Percentiles rank a stretch among this genome's conserved stretches.
Conservation (phyloP, 352 stramenopile species). For the Phytopythium cucurbitacearum region DNA sequence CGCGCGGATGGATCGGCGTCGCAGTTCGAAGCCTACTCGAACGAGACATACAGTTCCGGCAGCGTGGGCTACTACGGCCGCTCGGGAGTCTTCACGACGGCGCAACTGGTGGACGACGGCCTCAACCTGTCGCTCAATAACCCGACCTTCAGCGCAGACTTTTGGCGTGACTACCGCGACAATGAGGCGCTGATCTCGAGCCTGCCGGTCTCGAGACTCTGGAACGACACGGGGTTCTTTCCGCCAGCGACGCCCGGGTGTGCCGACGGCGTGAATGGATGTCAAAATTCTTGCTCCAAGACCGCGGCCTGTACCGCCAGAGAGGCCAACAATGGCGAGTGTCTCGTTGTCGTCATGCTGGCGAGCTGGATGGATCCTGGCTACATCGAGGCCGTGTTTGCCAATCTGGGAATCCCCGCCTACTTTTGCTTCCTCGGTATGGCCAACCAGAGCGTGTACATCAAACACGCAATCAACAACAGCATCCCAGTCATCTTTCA, state of each 20-base stretch:
- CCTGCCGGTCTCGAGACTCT: slow-evolving; percentile 16
- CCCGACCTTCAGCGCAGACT: slow-evolving; percentile 32
- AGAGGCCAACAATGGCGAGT: slow-evolving; percentile 11
- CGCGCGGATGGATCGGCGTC: slow-evolving; percentile 6
- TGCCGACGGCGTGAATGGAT: slow-evolving; percentile 27
- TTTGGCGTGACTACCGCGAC: slow-evolving; percentile 40
- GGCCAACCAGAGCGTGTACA: slow-evolving; percentile 4
- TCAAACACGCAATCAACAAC: slow-evolving; percentile 3
- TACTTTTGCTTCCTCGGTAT: slow-evolving; percentile 33
- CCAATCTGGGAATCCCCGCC: slow-evolving; percentile 22
- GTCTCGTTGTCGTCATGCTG: slow-evolving; percentile 21
- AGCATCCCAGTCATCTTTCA: slow-evolving; percentile 12
- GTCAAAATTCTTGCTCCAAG: slow-evolving; percentile 30
- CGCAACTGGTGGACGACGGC: slow-evolving; percentile 26
- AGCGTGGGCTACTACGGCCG: slow-evolving; percentile 33
- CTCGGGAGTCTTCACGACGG: slow-evolving; percentile 34
- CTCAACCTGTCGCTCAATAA: slow-evolving; percentile 7
- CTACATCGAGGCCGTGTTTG: slow-evolving; percentile 18
- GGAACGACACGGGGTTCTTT: slow-evolving; percentile 20
- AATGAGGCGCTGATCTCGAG: slow-evolving; percentile 18
- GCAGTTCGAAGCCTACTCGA: slow-evolving; percentile 14
- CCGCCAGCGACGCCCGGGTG: slow-evolving; percentile 18
- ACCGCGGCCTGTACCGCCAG: slow-evolving; percentile 12
- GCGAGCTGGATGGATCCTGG: slow-evolving; percentile 10
- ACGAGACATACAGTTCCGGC: slow-evolving; percentile 27